These are phyloP conservation scores for Ustilaginoidea virens DNA, from an alignment of 2,329 filamentous ascomycete genomes.

Conservation along the genomic window DNA sequence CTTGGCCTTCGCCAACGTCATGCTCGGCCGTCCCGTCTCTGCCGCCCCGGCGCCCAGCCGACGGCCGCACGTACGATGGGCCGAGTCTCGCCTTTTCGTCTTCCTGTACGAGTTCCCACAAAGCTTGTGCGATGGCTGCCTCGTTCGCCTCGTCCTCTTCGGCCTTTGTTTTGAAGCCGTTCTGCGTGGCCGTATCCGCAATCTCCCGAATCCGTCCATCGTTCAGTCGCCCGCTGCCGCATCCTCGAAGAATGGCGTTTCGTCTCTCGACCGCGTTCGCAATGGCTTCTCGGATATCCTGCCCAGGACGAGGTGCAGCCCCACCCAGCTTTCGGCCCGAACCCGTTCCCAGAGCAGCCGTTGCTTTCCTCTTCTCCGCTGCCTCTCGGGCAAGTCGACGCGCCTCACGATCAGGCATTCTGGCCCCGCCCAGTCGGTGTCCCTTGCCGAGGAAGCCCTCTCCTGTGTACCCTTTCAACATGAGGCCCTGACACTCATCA, in stretches of 20 bases:
- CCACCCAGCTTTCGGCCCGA: slow-evolving; percentile 64
- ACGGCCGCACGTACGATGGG: slow-evolving; percentile 33
- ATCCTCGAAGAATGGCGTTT: slow-evolving; percentile 53
- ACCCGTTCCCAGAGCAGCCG: slow-evolving; percentile 40
- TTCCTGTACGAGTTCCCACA: slow-evolving; percentile 77
- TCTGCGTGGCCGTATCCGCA: slow-evolving; percentile 45
- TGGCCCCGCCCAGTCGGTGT: slow-evolving; percentile 50
- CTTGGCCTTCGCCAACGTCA: not conserved
- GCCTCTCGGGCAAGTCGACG: slow-evolving; percentile 57
- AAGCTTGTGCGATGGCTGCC: slow-evolving; percentile 66
- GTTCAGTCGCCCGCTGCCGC: slow-evolving; percentile 54
- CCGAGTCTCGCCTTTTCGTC: slow-evolving; percentile 43
- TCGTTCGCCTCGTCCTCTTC: slow-evolving; percentile 86
- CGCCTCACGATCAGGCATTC: slow-evolving; percentile 57
- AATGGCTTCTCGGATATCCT: slow-evolving; percentile 59
- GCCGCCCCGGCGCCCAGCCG: slow-evolving; percentile 14
- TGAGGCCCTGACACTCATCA: slow-evolving; percentile 64
- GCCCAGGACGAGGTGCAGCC: slow-evolving; percentile 30
- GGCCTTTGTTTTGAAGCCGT: slow-evolving; percentile 68
- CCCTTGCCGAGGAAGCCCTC: slow-evolving; percentile 75
- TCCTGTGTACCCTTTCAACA: slow-evolving; percentile 74
- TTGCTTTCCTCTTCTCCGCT: slow-evolving; percentile 51
- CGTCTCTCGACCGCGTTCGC: slow-evolving; percentile 56
- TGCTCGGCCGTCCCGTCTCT: not conserved
- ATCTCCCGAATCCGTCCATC: slow-evolving; percentile 52